These are phyloP conservation scores for Hordeum pubiflorum DNA, from an alignment of 202 grass and related monocot species.

Conservation along the genomic window DNA sequence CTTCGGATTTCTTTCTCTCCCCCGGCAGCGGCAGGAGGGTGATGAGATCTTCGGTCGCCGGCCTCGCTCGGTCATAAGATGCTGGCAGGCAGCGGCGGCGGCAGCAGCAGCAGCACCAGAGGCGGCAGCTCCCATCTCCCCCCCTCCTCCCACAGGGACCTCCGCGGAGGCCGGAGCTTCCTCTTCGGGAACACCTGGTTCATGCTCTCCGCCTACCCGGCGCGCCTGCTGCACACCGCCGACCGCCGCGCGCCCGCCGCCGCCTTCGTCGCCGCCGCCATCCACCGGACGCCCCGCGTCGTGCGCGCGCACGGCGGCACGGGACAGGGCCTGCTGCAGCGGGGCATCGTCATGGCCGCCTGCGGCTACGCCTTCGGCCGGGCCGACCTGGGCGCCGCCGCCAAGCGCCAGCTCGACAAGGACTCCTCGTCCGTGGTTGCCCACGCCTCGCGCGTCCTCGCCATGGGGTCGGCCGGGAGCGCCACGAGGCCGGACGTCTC, in stretches of 20 bases:
- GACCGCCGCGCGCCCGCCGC: constrained; percentile 40
- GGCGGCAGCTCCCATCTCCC: constrained; percentile 35
- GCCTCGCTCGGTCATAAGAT: constrained; percentile 47
- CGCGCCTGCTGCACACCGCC: constrained; percentile 49
- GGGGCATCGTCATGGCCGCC: constrained; percentile 57
- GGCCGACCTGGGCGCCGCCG: constrained; percentile 35
- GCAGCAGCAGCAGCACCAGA: constrained; percentile 14
- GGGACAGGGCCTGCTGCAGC: constrained; percentile 40
- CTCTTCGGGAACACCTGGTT: constrained; percentile 89
- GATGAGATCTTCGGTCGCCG: constrained; percentile 41
- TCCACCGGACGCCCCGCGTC: constrained; percentile 33
- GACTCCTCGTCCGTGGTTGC: constrained; percentile 19
- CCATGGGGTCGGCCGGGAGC: constrained; percentile 27
- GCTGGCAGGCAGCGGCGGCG: constrained; percentile 6
- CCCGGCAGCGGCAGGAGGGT: constrained; percentile 22
- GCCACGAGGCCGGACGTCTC: constrained; percentile 29
- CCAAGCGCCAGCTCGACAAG: constrained; percentile 31
- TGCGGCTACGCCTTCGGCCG: constrained; percentile 45
- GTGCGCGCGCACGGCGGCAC: constrained; percentile 25
- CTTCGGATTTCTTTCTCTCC: neutral
- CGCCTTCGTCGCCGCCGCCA: constrained; percentile 32
- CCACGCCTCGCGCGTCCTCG: neutral
- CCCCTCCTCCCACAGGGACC: constrained; percentile 48
- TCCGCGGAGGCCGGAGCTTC: constrained; percentile 60
- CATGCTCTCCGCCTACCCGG: constrained; percentile 52